These are phyloP conservation scores for Fagus sylvatica DNA, from an alignment of 306 rosid species.

Conservation along the genomic window DNA sequence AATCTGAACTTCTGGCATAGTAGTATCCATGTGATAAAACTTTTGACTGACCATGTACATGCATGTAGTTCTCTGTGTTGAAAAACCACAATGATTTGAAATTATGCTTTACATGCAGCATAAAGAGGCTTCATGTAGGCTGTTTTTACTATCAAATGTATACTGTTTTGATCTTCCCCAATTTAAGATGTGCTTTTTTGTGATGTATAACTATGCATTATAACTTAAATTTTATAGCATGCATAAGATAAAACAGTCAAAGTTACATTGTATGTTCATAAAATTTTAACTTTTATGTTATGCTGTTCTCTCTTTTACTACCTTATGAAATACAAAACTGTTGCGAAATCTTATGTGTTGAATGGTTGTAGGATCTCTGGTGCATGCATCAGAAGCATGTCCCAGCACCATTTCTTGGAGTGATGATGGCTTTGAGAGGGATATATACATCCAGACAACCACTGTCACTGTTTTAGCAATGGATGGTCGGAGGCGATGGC, in stretches of 20 bases:
- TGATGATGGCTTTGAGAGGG: slow-evolving; percentile 93
- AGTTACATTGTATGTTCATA: neutral
- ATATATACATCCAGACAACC: slow-evolving; percentile 71
- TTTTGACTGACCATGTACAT: slow-evolving; percentile 17
- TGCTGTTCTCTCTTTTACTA: neutral
- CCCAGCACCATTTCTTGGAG: slow-evolving; percentile 76
- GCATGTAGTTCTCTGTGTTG: slow-evolving; percentile 8
- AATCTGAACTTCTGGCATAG: neutral
- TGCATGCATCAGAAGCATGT: slow-evolving; percentile 51
- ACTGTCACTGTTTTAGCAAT: slow-evolving; percentile 90
- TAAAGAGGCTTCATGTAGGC: slow-evolving; percentile 20
- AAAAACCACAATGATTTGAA: slow-evolving; percentile 13
- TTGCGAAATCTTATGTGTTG: neutral
- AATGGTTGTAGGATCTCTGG: slow-evolving; percentile 54
- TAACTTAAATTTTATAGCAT: neutral
- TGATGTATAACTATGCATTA: slow-evolving; percentile 2
- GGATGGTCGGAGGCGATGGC: slow-evolving; percentile 99
- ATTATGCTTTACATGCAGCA: slow-evolving; percentile 18
- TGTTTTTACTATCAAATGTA: slow-evolving; percentile 14
- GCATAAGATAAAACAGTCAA: neutral
- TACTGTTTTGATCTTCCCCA: slow-evolving; percentile 11
- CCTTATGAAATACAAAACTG: slow-evolving; percentile 3
- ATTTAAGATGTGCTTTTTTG: slow-evolving; percentile 5
- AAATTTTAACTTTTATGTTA: neutral
- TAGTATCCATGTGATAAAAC: neutral